Evolutionary conservation across 345 rosid species (phyloP).

Genomic region (Dipteronia dyeriana): DNA sequence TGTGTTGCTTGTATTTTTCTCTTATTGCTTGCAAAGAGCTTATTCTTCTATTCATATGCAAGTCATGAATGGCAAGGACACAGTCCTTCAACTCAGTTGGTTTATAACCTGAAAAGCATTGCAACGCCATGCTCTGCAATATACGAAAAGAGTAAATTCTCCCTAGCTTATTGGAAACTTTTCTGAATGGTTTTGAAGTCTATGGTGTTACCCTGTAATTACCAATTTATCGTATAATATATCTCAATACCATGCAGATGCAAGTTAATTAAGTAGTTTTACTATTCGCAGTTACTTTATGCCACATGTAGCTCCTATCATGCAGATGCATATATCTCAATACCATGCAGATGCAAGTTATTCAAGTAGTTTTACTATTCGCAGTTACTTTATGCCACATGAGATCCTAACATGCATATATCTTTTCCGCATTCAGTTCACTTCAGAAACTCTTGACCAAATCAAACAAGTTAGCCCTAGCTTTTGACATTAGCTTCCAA

Average conservation of each 20-base stretch:
- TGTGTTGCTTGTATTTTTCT: conserved; percentile 55
- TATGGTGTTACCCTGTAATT: background rate
- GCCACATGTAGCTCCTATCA: background rate
- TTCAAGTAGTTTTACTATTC: background rate
- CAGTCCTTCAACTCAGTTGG: conserved; percentile 57
- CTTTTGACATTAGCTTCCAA: background rate
- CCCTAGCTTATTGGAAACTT: background rate
- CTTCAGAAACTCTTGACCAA: background rate
- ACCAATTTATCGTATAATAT: background rate
- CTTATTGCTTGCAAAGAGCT: conserved; percentile 44
- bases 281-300: background rate
- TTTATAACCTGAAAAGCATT: conserved; percentile 47
- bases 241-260: background rate
- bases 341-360: background rate
- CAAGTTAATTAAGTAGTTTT: background rate
- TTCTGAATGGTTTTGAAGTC: background rate
- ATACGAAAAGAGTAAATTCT: background rate
- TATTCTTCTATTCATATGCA: conserved; percentile 48
- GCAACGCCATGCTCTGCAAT: conserved; percentile 41
- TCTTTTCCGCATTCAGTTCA: background rate
- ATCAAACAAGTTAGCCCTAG: background rate
- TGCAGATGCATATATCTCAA: background rate
- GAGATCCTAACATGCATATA: background rate
- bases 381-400: background rate
- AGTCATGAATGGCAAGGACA: conserved; percentile 45